A percentile compares a stretch with the other conserved stretches of the same genome.
Conservation (phyloP, 768 basidiomycete species). For the Tulasnella sp. region DNA sequence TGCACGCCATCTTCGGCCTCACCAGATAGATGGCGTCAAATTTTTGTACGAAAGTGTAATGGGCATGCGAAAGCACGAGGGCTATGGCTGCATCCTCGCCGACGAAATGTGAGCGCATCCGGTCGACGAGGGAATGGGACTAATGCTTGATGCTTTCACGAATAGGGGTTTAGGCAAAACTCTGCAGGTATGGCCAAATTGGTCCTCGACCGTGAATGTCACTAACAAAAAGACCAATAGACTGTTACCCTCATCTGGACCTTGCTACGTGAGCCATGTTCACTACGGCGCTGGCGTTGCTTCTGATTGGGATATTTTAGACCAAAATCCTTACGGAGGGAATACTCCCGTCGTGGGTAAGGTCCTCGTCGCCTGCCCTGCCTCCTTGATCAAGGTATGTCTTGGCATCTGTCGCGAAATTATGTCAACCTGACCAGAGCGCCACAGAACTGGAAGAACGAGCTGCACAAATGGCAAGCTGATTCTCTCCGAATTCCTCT, state of each 20-base stretch:
- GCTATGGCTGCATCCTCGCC: conserved; percentile 89
- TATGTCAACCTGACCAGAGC: not conserved
- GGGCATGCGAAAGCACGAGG: conserved; percentile 82
- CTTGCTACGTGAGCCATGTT: conserved; percentile 58
- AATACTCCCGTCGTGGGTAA: conserved; percentile 57
- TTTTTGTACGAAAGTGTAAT: conserved; percentile 96
- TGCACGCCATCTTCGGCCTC: conserved; percentile 64
- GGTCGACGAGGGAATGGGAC: not conserved
- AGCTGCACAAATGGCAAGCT: conserved; percentile 90
- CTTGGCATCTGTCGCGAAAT: not conserved
- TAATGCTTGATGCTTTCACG: not conserved
- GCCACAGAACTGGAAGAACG: conserved; percentile 83
- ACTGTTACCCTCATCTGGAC: conserved; percentile 93
- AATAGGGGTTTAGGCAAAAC: conserved; percentile 96
- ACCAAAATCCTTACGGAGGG: conserved; percentile 72
- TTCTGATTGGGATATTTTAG: conserved; percentile 34
- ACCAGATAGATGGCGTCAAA: conserved; percentile 74
- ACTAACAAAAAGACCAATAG: conserved; percentile 32
- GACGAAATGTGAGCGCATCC: conserved; percentile 71
- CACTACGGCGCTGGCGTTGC: not conserved
- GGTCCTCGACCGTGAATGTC: not conserved
- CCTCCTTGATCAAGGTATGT: conserved; percentile 73
- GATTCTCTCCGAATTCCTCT: conserved; percentile 27
- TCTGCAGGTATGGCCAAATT: conserved; percentile 46
- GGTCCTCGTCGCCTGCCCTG: conserved; percentile 88